Base-by-base conservation (phyloP, 352 stramenopile genomes). In the Globisporangium splendens region DNA sequence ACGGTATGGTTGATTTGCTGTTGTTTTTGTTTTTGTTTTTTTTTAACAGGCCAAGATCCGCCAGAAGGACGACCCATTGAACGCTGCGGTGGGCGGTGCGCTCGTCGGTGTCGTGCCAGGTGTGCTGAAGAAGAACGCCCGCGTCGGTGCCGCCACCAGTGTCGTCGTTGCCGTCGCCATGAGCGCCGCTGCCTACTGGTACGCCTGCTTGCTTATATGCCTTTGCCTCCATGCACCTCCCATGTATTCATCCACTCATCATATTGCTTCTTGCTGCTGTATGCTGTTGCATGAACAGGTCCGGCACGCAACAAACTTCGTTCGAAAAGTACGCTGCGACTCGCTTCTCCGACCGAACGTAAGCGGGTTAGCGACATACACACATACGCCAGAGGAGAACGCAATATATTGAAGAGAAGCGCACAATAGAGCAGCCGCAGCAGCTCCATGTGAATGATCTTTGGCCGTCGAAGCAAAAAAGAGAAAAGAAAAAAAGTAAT, bases 41-140 rank as follows among this genome's bases (percentile, higher is more conserved):
- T n/a, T n/a, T n/a, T n/a, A n/a, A 15, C 54, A 84, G 39, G 70
- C 79, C 14, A 75, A 59, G 50, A 75, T 95, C 48, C 80, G 83
- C 51, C 80, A 88, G 66, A 88, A 89, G 68, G 67, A 83, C 38
- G 77, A 90, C 62, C 62, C 71, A 24, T 69, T 88, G 52, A 95
- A 93, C 62, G 71, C 86, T 18, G 80, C 65, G 8, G 61, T 93
- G 10, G 83, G 82, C 35, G 86, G 83, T 38, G 69, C 78, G 20
- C 56, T 85, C 13, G 81, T 83, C 20, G 86, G 86, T 53, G 43
- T 86, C 43, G 75, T 95, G 55, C 80, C 84, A 0, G 86, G 71
- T 20, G 77, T 95, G 13, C 55, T 91, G 50, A 85, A 83, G 68
- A 80, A 88, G 70, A 95, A 86, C 71, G 75, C 83, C 44, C 83